A percentile compares a stretch with the other conserved stretches of the same genome.
phyloP scores from a whole-genome alignment of 129 eudicot genomes.

The Solidago caesia region DNA sequence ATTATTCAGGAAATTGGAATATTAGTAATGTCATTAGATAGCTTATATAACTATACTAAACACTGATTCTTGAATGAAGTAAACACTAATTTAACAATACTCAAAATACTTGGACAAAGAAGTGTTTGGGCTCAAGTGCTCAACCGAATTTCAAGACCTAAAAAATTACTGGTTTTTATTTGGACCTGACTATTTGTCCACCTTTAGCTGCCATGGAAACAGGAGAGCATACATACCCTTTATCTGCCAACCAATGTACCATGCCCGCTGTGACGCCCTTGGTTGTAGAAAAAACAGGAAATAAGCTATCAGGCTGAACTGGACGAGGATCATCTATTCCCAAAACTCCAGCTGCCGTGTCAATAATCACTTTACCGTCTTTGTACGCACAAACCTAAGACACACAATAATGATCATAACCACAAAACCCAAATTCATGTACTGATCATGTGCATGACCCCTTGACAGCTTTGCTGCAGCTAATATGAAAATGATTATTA shows the following conservation, averaged over 20 bases:
- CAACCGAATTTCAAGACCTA: conserved; percentile 4
- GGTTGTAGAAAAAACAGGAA: conserved; percentile 69
- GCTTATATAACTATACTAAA: too few relatives aligned
- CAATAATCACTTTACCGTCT: conserved; percentile 35
- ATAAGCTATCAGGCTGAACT: conserved; percentile 79
- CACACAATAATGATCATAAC: too few relatives aligned
- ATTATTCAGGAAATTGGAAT: too few relatives aligned
- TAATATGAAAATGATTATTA: too few relatives aligned
- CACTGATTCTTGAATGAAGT: too few relatives aligned
- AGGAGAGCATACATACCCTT: conserved; percentile 45
- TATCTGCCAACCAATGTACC: conserved; percentile 82
- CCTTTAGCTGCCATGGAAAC: conserved; percentile 56
- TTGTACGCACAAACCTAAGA: conserved; percentile 84
- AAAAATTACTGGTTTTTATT: conserved; percentile 33
- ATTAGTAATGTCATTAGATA: too few relatives aligned
- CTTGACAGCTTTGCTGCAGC: too few relatives aligned
- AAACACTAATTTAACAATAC: too few relatives aligned
- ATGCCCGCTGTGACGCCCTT: conserved; percentile 80
- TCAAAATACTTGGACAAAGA: conserved; percentile 13
- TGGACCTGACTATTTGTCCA: conserved; percentile 41
- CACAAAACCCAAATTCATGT: too few relatives aligned
- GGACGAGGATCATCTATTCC: conserved; percentile 89
- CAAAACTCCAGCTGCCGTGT: conserved; percentile 81
- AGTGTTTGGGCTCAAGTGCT: conserved; percentile 59
- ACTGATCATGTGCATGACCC: too few relatives aligned